A percentile compares a stretch with the other conserved stretches of the same genome.
Conservation (phyloP, 495 filamentous ascomycete genomes). For the Xylaria grammica region DNA sequence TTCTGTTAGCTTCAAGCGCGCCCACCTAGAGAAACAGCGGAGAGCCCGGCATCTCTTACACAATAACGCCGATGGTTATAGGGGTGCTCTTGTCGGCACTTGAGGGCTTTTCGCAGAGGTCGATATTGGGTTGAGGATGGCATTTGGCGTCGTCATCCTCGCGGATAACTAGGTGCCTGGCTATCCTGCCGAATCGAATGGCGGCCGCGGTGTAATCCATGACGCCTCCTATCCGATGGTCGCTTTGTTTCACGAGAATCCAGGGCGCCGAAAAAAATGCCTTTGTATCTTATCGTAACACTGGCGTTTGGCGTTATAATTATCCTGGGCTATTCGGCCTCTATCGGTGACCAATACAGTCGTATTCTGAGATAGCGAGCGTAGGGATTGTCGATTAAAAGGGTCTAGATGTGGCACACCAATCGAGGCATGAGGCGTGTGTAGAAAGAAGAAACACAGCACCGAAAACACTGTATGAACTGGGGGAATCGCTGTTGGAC, state of each 20-base stretch:
- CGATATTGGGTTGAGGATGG: slow-evolving; percentile 35
- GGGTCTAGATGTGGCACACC: neutral
- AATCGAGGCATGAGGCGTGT: neutral
- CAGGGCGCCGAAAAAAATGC: neutral
- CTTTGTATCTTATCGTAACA: neutral
- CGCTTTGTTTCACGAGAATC: neutral
- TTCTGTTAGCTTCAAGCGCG: slow-evolving; percentile 6
- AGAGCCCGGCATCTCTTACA: slow-evolving; percentile 24
- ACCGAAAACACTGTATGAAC: slow-evolving; percentile 3
- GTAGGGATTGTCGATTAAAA: slow-evolving; percentile 4
- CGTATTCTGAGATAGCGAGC: neutral
- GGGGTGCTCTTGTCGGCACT: slow-evolving; percentile 18
- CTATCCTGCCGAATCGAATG: slow-evolving; percentile 25
- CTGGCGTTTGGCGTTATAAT: neutral
- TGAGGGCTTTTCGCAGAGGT: slow-evolving; percentile 37
- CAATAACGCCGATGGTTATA: slow-evolving; percentile 29
- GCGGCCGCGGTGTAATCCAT: slow-evolving; percentile 21
- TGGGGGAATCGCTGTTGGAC: slow-evolving; percentile 4
- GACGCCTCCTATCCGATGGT: slow-evolving; percentile 3
- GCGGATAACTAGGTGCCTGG: slow-evolving; percentile 23
- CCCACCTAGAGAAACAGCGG: neutral
- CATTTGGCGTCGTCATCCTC: slow-evolving; percentile 30
- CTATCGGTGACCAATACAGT: neutral
- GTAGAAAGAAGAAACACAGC: neutral
- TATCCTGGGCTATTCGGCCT: neutral